Base-by-base conservation (phyloP, 2,329 filamentous ascomycete species). In the Clonostachys rosea region DNA sequence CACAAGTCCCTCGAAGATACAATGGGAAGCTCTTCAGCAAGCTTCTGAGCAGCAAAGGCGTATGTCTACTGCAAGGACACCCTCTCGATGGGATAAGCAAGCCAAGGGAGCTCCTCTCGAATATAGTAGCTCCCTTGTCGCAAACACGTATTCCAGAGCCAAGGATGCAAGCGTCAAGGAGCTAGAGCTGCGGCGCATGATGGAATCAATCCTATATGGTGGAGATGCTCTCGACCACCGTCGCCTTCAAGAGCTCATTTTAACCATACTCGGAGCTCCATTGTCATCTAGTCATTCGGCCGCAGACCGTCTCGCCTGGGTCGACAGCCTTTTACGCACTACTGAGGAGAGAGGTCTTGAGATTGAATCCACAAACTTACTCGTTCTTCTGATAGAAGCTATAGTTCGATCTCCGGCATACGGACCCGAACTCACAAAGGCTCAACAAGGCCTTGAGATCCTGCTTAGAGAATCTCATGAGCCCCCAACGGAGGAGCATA, bases 321-420 rank as follows among this genome's bases (percentile, higher is more conserved):
- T 73, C 3, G 64, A 75, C 41, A 59, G 69, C 34, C 56, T 79
- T 12, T 58, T 78, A 8, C 59, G 66, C 13, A 70, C 69, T 6
- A 68, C 76, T 45, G 63, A 71, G 41, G 70, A 73, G 52, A 70
- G 75, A 9, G 69, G 71, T 16, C 59, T 75, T 47, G 50, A 59
- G 3, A 57, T 77, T 17, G 56, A 74, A 47, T 62, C 65, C 30
- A 62, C 71, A 47, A 70, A 77, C 24, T 60, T 84, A 45, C 67
- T 84, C 43, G 66, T 75, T 12, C 57, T 67, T 10, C 61, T 79
- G 34, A 69, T 79, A 13, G 68, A 73, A 47, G 59, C 63, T 5
- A 59, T 70, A 2, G 60, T 67, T 12, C 42, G 35, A 12, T 67
- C 64, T 5, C 59, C 62, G 3, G 57, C 58, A 3, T 63, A 60